Conservation (phyloP, 768 basidiomycete genomes). For the Phylloporus sp. region DNA sequence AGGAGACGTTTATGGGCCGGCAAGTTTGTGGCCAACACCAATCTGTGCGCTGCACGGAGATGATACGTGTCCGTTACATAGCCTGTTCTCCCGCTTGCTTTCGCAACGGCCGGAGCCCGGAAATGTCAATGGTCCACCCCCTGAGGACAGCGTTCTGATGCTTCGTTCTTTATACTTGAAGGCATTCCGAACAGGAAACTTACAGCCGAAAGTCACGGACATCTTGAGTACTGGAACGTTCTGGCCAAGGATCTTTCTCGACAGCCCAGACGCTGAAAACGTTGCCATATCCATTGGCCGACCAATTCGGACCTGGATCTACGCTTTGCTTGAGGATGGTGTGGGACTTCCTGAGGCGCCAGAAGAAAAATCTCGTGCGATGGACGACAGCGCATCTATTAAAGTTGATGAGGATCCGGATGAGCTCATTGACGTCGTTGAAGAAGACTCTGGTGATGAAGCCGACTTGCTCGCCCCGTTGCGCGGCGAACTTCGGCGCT, state of each 20-base stretch:
- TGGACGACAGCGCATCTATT: constrained; percentile 21
- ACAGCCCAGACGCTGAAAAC: constrained; percentile 70
- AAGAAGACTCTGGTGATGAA: constrained; percentile 45
- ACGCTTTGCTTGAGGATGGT: constrained; percentile 62
- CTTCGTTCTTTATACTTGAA: constrained; percentile 51
- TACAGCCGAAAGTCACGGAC: constrained; percentile 58
- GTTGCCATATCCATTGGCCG: constrained; percentile 59
- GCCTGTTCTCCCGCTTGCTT: constrained; percentile 44
- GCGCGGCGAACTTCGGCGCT: constrained; percentile 58
- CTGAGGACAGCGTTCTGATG: constrained; percentile 14
- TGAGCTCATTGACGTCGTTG: constrained; percentile 66
- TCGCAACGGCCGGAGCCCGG: constrained; percentile 20
- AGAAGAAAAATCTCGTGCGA: constrained; percentile 6
- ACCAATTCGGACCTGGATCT: constrained; percentile 59
- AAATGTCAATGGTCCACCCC: neutral
- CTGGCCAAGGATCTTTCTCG: constrained; percentile 73
- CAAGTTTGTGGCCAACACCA: constrained; percentile 48
- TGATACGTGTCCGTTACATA: constrained; percentile 51
- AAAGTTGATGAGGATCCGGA: constrained; percentile 46
- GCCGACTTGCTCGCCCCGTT: constrained; percentile 63
- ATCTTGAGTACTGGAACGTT: constrained; percentile 55
- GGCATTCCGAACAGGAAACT: constrained; percentile 56
- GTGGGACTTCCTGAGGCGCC: constrained; percentile 50
- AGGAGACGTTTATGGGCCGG: constrained; percentile 34
- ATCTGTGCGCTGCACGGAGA: constrained; percentile 60